These are phyloP conservation scores for Voacanga thouarsii DNA, from an alignment of 257 asterid genomes.

Conservation along the genomic window DNA sequence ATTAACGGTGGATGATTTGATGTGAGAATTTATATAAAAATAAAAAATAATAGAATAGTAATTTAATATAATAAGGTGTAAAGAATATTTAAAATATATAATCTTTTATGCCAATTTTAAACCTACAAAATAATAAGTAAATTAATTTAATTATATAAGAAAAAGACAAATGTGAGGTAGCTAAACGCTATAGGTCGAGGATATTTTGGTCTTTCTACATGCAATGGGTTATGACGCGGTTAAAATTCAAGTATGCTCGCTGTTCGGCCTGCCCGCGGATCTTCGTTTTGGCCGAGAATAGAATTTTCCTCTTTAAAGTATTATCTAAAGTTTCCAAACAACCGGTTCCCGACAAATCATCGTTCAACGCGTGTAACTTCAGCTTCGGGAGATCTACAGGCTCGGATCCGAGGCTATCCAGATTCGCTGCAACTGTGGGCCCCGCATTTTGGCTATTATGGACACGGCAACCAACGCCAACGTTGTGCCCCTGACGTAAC, in stretches of 20 bases:
- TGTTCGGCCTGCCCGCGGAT: slow-evolving; percentile 12
- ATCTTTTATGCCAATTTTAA: no score
- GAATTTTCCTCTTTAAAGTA: slow-evolving; percentile 11
- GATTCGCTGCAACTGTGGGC: slow-evolving; percentile 22
- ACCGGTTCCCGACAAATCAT: slow-evolving; percentile 3
- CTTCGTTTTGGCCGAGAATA: slow-evolving; percentile 33
- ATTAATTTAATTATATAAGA: no score
- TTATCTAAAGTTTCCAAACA: not conserved
- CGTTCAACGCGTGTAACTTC: slow-evolving; percentile 3
- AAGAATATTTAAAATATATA: no score
- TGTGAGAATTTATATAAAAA: no score
- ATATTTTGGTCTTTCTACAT: not conserved
- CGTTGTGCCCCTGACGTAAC: slow-evolving; percentile 21
- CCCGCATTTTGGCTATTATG: slow-evolving; percentile 1
- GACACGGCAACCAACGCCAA: slow-evolving; percentile 14
- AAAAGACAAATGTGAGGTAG: no score
- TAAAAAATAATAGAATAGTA: no score
- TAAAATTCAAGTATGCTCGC: not conserved
- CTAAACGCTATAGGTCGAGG: not conserved
- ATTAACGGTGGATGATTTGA: no score
- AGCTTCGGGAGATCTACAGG: slow-evolving; percentile 45
- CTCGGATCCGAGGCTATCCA: slow-evolving; percentile 25
- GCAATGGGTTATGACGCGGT: not conserved
- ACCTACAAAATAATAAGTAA: no score
- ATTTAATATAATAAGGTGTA: no score